phyloP scores from a whole-genome alignment of 2,329 filamentous ascomycete genomes.

The Orbilia quercus region DNA sequence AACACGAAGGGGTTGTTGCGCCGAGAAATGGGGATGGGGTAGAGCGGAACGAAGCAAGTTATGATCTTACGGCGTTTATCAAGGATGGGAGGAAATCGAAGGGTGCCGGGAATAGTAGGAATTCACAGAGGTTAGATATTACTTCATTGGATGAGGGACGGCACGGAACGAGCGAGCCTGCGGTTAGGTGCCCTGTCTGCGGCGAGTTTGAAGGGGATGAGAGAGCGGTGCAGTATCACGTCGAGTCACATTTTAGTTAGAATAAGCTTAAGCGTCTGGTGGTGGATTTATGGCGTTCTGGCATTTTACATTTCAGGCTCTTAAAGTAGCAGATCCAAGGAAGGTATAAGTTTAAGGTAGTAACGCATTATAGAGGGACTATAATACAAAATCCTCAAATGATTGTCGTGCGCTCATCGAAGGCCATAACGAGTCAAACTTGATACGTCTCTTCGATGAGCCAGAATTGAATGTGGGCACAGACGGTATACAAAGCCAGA shows the following conservation, averaged over 20 bases:
- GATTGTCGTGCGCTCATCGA: conserved; percentile 16
- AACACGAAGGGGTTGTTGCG: conserved; percentile 57
- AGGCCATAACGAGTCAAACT: conserved; percentile 1
- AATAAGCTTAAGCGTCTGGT: not conserved
- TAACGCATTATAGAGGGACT: conserved; percentile 39
- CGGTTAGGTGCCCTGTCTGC: conserved; percentile 73
- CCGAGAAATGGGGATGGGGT: conserved; percentile 59
- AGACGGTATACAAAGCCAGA: conserved; percentile 45
- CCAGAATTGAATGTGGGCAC: conserved; percentile 10
- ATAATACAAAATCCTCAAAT: conserved; percentile 49
- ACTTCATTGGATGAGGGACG: conserved; percentile 54
- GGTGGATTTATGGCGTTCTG: not conserved
- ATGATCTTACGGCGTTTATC: conserved; percentile 68
- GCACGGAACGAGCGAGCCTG: conserved; percentile 59
- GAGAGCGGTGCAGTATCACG: conserved; percentile 74
- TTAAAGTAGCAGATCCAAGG: not conserved
- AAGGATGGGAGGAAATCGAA: conserved; percentile 59
- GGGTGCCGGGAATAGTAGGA: conserved; percentile 59
- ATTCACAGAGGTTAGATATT: not conserved
- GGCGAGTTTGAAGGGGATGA: conserved; percentile 75
- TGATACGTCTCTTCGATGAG: not conserved
- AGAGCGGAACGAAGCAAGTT: conserved; percentile 63
- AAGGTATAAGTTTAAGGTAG: conserved; percentile 1
- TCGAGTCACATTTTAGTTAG: conserved; percentile 69
- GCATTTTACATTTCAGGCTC: not conserved